Evolutionary conservation across 208 protist species (phyloP).

Genomic region (Leishmania tarentolae): DNA sequence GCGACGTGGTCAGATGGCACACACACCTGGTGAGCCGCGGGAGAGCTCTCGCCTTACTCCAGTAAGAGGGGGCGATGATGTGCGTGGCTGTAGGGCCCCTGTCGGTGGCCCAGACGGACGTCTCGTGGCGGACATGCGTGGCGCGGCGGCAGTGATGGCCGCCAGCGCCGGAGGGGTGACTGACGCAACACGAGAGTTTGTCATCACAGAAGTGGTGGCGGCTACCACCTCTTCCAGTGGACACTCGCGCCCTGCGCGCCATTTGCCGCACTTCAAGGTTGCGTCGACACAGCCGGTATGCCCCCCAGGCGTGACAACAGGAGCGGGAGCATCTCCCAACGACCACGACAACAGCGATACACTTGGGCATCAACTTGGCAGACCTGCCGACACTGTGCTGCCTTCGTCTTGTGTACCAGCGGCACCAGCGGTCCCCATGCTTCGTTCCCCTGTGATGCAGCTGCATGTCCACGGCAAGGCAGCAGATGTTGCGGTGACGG

Average conservation of each 20-base stretch:
- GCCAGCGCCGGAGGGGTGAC: neutral
- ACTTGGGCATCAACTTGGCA: neutral
- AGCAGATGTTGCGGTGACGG: slow-evolving; percentile 14
- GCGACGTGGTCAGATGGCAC: neutral
- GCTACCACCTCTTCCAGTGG: neutral
- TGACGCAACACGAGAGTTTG: neutral
- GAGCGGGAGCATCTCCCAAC: neutral
- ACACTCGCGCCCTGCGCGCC: neutral
- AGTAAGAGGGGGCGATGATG: neutral
- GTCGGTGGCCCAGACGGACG: neutral
- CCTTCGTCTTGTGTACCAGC: neutral
- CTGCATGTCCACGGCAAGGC: slow-evolving; percentile 25
- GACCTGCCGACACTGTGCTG: neutral
- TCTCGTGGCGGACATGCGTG: neutral
- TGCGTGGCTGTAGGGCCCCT: neutral
- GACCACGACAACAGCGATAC: neutral
- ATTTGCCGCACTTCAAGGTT: neutral
- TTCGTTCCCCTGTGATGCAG: slow-evolving; percentile 2
- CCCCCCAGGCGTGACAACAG: neutral
- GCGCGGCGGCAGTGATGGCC: neutral
- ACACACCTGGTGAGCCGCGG: neutral
- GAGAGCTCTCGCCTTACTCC: too few species aligned
- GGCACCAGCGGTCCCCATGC: neutral
- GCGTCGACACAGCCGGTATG: neutral
- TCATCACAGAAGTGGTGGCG: neutral